Base-by-base conservation (phyloP, 305 asterid genomes). In the Fraxinus nigra region DNA sequence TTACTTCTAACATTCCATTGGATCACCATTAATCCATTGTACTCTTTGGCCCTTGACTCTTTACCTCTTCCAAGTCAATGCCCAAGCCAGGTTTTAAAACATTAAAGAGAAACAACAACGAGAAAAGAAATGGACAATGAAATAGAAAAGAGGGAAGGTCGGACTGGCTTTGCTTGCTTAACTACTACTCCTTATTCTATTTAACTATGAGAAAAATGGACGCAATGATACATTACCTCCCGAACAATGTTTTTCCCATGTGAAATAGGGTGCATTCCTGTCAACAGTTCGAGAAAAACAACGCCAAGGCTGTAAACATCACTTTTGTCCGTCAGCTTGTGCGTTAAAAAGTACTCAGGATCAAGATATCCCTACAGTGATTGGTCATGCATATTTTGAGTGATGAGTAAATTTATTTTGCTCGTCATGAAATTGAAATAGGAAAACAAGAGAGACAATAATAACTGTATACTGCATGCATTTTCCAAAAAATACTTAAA, bases 231-330 rank as follows among this genome's bases (percentile, higher is more conserved):
- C 9, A 37, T 8, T 90, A 95, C 99, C 98, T 94, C 99, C 18
- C 99, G 91, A 72, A 97, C 99, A 81, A 97, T 94, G 89, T 97
- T 97, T 87, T 95, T 97, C 84, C 99, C 99, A 28, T 91, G 99
- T 26, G 97, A 89, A 84, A 97, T 97, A 5, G 99, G 99, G 51
- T 92, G 98, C 98, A 90, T 91, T 81, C 95, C 99, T 0, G 98
- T 94, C 83, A 97, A 81, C 74, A 95, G 88, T 89, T 97, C 99
- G 22, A 97, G 91, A 83, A 97, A 93, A n/a, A 97, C 99, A 40
- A 97, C 98, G 35, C 99, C 99, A 75, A 94, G 96, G 82, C 98
- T 97, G 80, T 97, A 97, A 70, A 97, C 98, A 33, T 97, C 99
- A 61, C 99, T 97, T 83, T 94, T 97, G 88, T 97, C 98, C 0